These are phyloP conservation scores for Kalanchoe fedtschenkoi DNA, from an alignment of 164 flowering plant genomes.

Conservation along the genomic window DNA sequence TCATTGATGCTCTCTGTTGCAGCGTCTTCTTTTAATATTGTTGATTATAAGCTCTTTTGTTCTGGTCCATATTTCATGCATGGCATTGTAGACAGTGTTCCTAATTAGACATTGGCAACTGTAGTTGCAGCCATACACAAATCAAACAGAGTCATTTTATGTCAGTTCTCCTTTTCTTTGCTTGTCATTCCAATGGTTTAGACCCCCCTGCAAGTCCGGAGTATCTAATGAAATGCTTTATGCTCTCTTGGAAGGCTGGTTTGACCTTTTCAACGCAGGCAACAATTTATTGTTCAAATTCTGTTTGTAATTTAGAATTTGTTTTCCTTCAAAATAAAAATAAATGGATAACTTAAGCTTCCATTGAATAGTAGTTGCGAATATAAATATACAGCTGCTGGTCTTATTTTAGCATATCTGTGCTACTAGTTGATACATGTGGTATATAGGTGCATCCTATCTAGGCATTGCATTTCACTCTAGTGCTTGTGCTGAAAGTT, in stretches of 20 bases:
- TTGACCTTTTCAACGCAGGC: constrained; percentile 82
- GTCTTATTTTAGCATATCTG: too few species aligned
- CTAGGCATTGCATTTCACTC: too few species aligned
- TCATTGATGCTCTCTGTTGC: constrained; percentile 2
- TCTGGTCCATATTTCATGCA: constrained; percentile 14
- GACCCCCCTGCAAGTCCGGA: constrained; percentile 72
- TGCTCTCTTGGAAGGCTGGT: constrained; percentile 71
- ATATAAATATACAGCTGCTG: background rate
- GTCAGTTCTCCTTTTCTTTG: constrained; percentile 51
- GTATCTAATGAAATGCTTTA: constrained; percentile 58
- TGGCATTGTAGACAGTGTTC: constrained; percentile 12
- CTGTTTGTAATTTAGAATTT: constrained; percentile 24
- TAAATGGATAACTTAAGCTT: background rate
- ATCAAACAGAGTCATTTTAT: constrained; percentile 45
- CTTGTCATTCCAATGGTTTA: constrained; percentile 70
- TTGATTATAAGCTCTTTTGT: constrained; percentile 1
- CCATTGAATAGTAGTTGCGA: background rate
- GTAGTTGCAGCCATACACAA: constrained; percentile 17
- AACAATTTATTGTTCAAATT: constrained; percentile 41
- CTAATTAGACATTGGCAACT: constrained; percentile 26
- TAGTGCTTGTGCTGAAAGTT: too few species aligned
- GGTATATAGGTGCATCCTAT: too few species aligned
- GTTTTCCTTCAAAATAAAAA: background rate
- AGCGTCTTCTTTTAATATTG: background rate
- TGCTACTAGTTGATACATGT: too few species aligned